phyloP scores from a whole-genome alignment of 164 flowering plant genomes.

The Magnolia changhungtana region DNA sequence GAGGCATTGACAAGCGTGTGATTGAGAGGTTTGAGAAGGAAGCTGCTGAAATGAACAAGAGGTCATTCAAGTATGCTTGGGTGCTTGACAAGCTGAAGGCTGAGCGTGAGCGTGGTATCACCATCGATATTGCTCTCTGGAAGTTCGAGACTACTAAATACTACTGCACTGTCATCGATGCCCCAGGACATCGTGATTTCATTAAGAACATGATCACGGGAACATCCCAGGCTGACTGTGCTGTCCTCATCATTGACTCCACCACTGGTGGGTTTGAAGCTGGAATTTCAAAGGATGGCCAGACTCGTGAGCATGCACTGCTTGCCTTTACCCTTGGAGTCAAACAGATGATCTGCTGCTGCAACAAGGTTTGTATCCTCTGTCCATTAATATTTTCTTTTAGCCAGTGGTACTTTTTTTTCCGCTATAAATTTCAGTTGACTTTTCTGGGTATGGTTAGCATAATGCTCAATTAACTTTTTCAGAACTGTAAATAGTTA shows the following conservation, averaged over 20 bases:
- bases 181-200: slow-evolving; percentile 28
- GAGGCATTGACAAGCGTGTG: slow-evolving; percentile 33
- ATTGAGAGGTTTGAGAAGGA: slow-evolving; percentile 31
- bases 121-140: slow-evolving; percentile 28
- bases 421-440: too few species aligned
- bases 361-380: slow-evolving; percentile 8
- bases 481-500: too few species aligned
- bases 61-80: slow-evolving; percentile 38
- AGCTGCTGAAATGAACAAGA: slow-evolving; percentile 30
- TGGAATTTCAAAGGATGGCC: slow-evolving; percentile 30
- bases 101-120: slow-evolving; percentile 30
- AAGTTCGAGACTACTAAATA: slow-evolving; percentile 27
- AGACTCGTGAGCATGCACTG: slow-evolving; percentile 29
- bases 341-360: slow-evolving; percentile 24
- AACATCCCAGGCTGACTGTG: slow-evolving; percentile 30
- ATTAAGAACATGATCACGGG: slow-evolving; percentile 30
- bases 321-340: slow-evolving; percentile 28
- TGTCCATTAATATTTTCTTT: neutral
- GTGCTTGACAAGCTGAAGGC: slow-evolving; percentile 42
- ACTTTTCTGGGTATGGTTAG: too few species aligned
- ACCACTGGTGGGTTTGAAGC: slow-evolving; percentile 31
- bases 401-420: too few species aligned
- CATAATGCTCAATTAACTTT: too few species aligned
- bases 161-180: slow-evolving; percentile 31
- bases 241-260: slow-evolving; percentile 28